A percentile compares a stretch with the other conserved stretches of the same genome.
These are phyloP conservation scores for Exophiala calicioides DNA, from an alignment of 2,329 filamentous ascomycete genomes.

Conservation along the genomic window DNA sequence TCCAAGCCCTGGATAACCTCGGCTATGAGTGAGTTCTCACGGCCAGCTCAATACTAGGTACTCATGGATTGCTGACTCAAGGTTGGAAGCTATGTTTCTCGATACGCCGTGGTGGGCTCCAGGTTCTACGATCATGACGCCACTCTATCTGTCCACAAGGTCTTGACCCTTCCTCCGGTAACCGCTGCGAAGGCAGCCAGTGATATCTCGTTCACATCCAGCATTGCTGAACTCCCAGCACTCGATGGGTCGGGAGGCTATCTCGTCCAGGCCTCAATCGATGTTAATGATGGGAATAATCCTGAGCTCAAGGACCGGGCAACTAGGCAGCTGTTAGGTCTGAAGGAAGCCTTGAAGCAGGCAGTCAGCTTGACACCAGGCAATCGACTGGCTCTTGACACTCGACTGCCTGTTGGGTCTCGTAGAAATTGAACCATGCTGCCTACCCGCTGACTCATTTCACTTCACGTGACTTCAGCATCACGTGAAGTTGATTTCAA, in stretches of 20 bases:
- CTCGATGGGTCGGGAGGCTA: constrained; percentile 60
- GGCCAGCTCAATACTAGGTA: background rate
- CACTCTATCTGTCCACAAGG: constrained; percentile 57
- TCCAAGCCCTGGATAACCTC: constrained; percentile 53
- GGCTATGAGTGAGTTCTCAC: constrained; percentile 53
- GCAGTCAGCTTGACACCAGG: constrained; percentile 59
- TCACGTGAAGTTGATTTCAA: too few relatives aligned
- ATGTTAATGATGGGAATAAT: constrained; percentile 55
- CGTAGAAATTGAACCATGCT: constrained; percentile 18
- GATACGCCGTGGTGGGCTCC: constrained; percentile 59
- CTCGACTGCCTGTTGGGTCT: constrained; percentile 49
- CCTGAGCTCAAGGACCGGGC: constrained; percentile 56
- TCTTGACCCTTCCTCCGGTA: constrained; percentile 49
- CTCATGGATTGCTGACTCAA: constrained; percentile 11
- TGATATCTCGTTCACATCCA: constrained; percentile 31
- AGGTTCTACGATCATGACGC: constrained; percentile 61
- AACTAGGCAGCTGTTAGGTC: constrained; percentile 55
- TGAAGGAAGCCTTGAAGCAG: constrained; percentile 57
- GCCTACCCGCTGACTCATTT: too few relatives aligned
- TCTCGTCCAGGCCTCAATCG: constrained; percentile 59
- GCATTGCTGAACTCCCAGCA: constrained; percentile 48
- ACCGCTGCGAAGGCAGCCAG: constrained; percentile 34
- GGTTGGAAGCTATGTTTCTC: constrained; percentile 59
- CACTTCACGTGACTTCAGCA: too few relatives aligned
- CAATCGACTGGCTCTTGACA: constrained; percentile 61